Conservation (phyloP, 257 asterid species). For the Paulownia fortunei region DNA sequence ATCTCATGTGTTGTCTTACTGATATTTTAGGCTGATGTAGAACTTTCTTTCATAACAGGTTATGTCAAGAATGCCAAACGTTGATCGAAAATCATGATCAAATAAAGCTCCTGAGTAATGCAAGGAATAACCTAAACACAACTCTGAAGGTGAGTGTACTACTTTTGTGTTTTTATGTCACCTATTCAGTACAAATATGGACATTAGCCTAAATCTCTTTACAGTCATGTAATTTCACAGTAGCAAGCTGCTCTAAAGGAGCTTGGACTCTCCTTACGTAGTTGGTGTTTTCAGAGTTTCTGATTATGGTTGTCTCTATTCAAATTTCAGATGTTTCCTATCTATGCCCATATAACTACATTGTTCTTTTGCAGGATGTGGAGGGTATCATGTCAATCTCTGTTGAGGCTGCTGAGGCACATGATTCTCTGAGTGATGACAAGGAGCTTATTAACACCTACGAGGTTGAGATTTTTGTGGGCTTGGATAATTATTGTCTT, state of each 20-base stretch:
- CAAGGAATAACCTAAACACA: slow-evolving; percentile 86
- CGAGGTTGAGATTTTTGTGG: slow-evolving; percentile 61
- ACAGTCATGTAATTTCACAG: background rate
- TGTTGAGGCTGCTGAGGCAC: slow-evolving; percentile 90
- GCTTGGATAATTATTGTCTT: slow-evolving; percentile 14
- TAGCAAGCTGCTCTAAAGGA: slow-evolving; percentile 6
- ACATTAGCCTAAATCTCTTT: slow-evolving; percentile 12
- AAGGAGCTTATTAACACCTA: slow-evolving; percentile 91
- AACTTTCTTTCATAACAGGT: slow-evolving; percentile 46
- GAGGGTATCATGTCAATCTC: slow-evolving; percentile 99
- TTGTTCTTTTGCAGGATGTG: slow-evolving; percentile 71
- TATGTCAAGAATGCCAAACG: slow-evolving; percentile 85
- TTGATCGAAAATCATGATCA: slow-evolving; percentile 94
- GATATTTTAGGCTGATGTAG: slow-evolving; percentile 28
- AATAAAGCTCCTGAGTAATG: slow-evolving; percentile 85
- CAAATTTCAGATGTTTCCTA: background rate
- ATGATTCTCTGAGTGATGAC: slow-evolving; percentile 85
- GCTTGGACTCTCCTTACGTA: background rate
- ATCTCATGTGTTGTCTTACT: slow-evolving; percentile 20
- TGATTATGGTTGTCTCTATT: slow-evolving; percentile 6
- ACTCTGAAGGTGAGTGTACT: slow-evolving; percentile 68
- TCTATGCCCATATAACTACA: slow-evolving; percentile 25
- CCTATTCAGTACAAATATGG: background rate
- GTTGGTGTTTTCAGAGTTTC: background rate
- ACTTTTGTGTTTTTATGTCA: background rate